These are phyloP conservation scores for Amanita inopinata DNA, from an alignment of 768 basidiomycete genomes.

Conservation along the genomic window DNA sequence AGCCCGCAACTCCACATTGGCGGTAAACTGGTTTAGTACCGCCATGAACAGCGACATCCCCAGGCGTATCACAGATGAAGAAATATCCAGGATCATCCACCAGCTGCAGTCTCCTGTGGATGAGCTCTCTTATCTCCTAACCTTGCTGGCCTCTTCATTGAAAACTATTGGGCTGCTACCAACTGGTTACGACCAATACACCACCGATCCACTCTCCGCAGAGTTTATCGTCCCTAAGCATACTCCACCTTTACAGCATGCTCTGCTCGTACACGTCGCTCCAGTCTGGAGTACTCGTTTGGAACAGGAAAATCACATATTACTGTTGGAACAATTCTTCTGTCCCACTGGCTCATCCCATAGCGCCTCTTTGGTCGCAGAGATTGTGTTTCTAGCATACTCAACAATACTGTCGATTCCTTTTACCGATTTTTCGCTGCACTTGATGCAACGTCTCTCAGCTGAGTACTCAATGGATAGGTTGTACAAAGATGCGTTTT, in stretches of 20 bases:
- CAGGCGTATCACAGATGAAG: too few species aligned
- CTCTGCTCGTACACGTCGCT: conserved; percentile 50
- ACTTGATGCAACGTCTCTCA: conserved; percentile 44
- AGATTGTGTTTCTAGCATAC: conserved; percentile 52
- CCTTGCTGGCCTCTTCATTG: conserved; percentile 51
- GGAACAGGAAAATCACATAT: conserved; percentile 32
- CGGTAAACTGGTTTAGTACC: too few species aligned
- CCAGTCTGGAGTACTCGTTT: conserved; percentile 61
- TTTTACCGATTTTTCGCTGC: conserved; percentile 39
- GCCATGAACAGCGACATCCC: too few species aligned
- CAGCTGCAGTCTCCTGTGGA: conserved; percentile 36
- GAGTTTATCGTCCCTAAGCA: conserved; percentile 28
- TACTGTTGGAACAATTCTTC: conserved; percentile 60
- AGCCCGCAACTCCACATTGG: too few species aligned
- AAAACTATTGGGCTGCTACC: conserved; percentile 49
- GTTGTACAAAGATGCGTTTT: conserved; percentile 47
- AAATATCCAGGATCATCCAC: conserved; percentile 31
- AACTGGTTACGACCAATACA: conserved; percentile 38
- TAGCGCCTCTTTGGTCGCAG: conserved; percentile 31
- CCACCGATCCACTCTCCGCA: conserved; percentile 27
- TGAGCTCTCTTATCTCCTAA: conserved; percentile 41
- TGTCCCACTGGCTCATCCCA: conserved; percentile 55
- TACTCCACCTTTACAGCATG: conserved; percentile 51
- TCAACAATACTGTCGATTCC: conserved; percentile 47
- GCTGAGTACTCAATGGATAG: conserved; percentile 61